Conservation (phyloP, 1,139 yeast genomes). For the Diutina pseudorugosa region DNA sequence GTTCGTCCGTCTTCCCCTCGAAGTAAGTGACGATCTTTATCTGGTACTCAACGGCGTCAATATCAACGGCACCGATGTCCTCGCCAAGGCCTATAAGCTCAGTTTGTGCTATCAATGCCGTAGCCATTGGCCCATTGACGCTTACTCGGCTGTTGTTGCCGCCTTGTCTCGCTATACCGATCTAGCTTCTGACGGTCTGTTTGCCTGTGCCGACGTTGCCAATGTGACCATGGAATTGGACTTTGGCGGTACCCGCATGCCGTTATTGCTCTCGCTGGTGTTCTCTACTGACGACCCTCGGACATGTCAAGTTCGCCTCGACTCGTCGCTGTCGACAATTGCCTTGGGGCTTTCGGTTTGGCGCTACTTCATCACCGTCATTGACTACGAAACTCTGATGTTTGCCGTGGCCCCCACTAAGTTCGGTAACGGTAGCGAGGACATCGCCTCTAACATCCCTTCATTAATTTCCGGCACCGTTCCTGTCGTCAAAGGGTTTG, state of each 20-base stretch:
- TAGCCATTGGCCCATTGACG: not conserved
- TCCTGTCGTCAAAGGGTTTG: not conserved
- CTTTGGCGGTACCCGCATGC: not conserved
- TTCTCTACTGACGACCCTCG: not conserved
- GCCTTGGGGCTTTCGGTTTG: not conserved
- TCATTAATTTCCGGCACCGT: not conserved
- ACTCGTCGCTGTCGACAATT: not conserved
- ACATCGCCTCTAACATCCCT: not conserved
- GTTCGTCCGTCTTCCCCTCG: not conserved
- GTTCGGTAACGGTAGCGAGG: not conserved
- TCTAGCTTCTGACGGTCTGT: not conserved
- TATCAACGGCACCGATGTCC: not conserved
- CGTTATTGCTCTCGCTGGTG: not conserved
- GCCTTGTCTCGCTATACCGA: not conserved
- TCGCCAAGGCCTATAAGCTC: not conserved
- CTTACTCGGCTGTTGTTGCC: not conserved
- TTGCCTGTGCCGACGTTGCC: not conserved
- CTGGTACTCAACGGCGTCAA: not conserved
- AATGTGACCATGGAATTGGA: not conserved
- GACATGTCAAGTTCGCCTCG: not conserved
- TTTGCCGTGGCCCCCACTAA: not conserved
- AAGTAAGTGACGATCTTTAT: not conserved
- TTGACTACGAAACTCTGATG: not conserved
- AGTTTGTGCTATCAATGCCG: not conserved
- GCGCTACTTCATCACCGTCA: not conserved